Percentiles rank a stretch among this genome's conserved stretches.
phyloP scores from a whole-genome alignment of 768 basidiomycete genomes.

The Austroboletus festivus region DNA sequence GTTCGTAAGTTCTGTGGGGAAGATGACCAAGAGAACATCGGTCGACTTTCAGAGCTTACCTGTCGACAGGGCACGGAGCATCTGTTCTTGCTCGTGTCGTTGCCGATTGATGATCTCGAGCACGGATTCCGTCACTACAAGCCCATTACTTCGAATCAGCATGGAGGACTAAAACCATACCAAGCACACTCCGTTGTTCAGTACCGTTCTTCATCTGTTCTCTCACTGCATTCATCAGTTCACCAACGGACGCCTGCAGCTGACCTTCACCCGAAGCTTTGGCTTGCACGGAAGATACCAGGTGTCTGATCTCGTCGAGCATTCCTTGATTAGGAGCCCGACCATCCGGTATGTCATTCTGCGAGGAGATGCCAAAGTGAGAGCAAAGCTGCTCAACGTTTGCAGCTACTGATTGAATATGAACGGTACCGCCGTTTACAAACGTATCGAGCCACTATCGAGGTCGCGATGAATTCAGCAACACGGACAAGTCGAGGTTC shows the following conservation, averaged over 20 bases:
- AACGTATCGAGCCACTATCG: constrained; percentile 80
- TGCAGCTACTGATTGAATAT: constrained; percentile 60
- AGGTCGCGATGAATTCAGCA: not conserved
- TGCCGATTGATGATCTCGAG: constrained; percentile 65
- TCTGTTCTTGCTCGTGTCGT: constrained; percentile 65
- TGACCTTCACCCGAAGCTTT: constrained; percentile 30
- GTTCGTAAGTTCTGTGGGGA: constrained; percentile 60
- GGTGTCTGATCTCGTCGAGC: constrained; percentile 33
- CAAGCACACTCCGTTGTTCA: constrained; percentile 41
- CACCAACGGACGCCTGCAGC: constrained; percentile 34
- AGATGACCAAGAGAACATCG: not conserved
- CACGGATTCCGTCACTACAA: constrained; percentile 54
- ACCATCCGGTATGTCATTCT: constrained; percentile 13
- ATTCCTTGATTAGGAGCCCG: constrained; percentile 24
- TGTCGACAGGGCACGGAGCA: constrained; percentile 62
- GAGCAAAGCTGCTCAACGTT: constrained; percentile 59
- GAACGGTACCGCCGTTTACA: constrained; percentile 71
- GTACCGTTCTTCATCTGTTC: constrained; percentile 38
- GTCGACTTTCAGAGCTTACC: constrained; percentile 40
- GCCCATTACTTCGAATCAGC: constrained; percentile 8
- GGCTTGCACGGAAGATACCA: constrained; percentile 33
- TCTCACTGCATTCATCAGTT: constrained; percentile 38
- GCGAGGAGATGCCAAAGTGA: constrained; percentile 43
- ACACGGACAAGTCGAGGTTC: not conserved
- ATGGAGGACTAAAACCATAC: constrained; percentile 20